Percentiles rank a stretch among this genome's conserved stretches.
These are phyloP conservation scores for Naganishia liquefaciens DNA, from an alignment of 1,284 basidiomycete species.

Conservation along the genomic window DNA sequence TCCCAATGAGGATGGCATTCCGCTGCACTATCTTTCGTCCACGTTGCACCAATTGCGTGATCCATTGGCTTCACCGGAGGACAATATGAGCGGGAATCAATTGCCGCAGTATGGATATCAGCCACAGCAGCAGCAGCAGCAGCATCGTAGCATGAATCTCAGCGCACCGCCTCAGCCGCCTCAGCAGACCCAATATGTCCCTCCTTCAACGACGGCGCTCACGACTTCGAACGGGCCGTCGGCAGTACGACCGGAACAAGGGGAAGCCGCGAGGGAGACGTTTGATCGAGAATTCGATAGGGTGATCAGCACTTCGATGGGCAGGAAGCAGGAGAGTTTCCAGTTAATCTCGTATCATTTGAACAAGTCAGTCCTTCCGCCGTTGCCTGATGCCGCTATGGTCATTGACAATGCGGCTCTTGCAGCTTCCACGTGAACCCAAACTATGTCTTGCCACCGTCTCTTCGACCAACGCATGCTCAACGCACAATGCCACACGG, in stretches of 20 bases:
- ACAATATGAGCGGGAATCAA: neutral
- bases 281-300: slow-evolving; percentile 27
- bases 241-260: slow-evolving; percentile 16
- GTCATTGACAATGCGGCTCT: slow-evolving; percentile 42
- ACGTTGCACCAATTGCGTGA: slow-evolving; percentile 25
- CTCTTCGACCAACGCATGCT: slow-evolving; percentile 77
- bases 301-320: slow-evolving; percentile 9
- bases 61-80: slow-evolving; percentile 22
- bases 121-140: slow-evolving; percentile 11
- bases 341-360: slow-evolving; percentile 69
- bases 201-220: neutral
- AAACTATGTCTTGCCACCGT: slow-evolving; percentile 81
- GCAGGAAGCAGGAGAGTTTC: slow-evolving; percentile 28
- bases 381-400: slow-evolving; percentile 41
- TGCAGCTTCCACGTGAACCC: slow-evolving; percentile 55
- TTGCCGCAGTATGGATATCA: slow-evolving; percentile 7
- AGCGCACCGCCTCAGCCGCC: neutral
- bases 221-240: slow-evolving; percentile 12
- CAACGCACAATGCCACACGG: slow-evolving; percentile 83
- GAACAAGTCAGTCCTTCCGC: slow-evolving; percentile 61
- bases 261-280: slow-evolving; percentile 36
- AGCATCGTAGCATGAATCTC: neutral
- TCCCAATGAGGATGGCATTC: neutral
- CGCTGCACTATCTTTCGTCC: slow-evolving; percentile 25
- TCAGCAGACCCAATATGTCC: slow-evolving; percentile 1